Percentiles rank a stretch among this genome's conserved stretches.
These are phyloP conservation scores for Irineochytrium annulatum DNA, from an alignment of 192 early-diverging fungal species.

Conservation along the genomic window DNA sequence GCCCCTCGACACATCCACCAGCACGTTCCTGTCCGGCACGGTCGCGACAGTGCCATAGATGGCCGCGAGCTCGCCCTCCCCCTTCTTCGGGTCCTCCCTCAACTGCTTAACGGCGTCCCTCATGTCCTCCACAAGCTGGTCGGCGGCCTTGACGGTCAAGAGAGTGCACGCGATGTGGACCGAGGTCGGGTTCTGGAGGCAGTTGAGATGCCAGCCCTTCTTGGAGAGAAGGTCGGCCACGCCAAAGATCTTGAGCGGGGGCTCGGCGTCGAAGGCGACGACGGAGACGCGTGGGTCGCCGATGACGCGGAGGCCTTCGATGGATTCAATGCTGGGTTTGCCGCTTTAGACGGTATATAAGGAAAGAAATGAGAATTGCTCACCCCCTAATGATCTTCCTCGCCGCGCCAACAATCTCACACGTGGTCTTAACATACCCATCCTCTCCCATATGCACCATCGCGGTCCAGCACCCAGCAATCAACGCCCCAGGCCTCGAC, in stretches of 20 bases:
- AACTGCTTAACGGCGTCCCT: slow-evolving; percentile 66
- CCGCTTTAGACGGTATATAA: neutral
- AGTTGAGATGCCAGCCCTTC: slow-evolving; percentile 81
- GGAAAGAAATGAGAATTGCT: neutral
- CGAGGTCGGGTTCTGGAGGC: slow-evolving; percentile 82
- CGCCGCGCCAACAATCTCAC: slow-evolving; percentile 72
- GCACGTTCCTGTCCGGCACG: slow-evolving; percentile 79
- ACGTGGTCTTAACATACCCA: slow-evolving; percentile 81
- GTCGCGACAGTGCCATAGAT: slow-evolving; percentile 91
- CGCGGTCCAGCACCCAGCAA: slow-evolving; percentile 95
- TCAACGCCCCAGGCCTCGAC: slow-evolving; percentile 84
- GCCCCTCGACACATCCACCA: slow-evolving; percentile 79
- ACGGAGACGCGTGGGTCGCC: slow-evolving; percentile 80
- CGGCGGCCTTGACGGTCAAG: slow-evolving; percentile 64
- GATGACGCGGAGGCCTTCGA: slow-evolving; percentile 62
- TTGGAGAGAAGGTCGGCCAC: slow-evolving; percentile 76
- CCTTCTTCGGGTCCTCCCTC: slow-evolving; percentile 61
- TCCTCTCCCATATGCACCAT: slow-evolving; percentile 80
- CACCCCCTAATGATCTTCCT: slow-evolving; percentile 67
- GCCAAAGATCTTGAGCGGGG: slow-evolving; percentile 75
- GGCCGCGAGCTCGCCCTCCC: slow-evolving; percentile 73
- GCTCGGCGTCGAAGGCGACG: slow-evolving; percentile 73
- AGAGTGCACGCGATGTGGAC: slow-evolving; percentile 90
- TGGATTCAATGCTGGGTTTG: slow-evolving; percentile 28
- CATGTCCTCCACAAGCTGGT: slow-evolving; percentile 76